Evolutionary conservation across 2,329 filamentous ascomycete species (phyloP), one percentile per base, ranked within the genome.

Genomic region (Clonostachys chloroleuca): DNA sequence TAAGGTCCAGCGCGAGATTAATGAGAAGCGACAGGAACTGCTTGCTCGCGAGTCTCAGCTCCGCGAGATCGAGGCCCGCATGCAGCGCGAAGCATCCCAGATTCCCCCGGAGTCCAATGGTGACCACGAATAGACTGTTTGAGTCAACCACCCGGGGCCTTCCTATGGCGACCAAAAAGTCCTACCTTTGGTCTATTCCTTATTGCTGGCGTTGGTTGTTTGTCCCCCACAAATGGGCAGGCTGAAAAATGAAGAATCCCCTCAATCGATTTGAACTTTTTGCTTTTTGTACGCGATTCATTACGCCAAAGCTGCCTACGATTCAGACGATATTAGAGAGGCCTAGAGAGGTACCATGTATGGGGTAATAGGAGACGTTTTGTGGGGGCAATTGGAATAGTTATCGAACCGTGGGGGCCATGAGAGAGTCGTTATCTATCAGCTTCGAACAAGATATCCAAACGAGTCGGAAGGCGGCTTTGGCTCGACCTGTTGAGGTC

Each of bases 1-100:
- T 77, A 99, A 99, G 86, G 94, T 99, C 54, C 94, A 99, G 77
- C 89, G 94, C 66, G 94, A 99, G 74, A 99, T 99, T 78, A 96
- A 96, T 75, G 94, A 97, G 83, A 99, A 99, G 84, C 86, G 94
- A 75, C 94, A 99, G 76, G 94, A 99, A 74, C 81, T 99, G 52
- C 69, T 99, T 72, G 94, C 94, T 55, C 91, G 94, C 70, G 94
- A 99, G 77, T 96, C 91, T 63, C 94, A 99, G 76, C 84, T 99
- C 60, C 92, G 94, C 73, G 94, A 99, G 78, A 96, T 99, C 66
- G 92, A 97, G 74, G 92, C 92, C 53, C 87, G 92, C 64, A 96
- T 97, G 92, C 86, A 92, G 65, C 85, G 92, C 67, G 90, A 95
- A 73, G 85, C 81, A 63, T 73, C 76, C 43, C 63, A 70, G 35